These are phyloP conservation scores for Trichoderma orchidacearum DNA, from an alignment of 495 filamentous ascomycete species.

Conservation along the genomic window DNA sequence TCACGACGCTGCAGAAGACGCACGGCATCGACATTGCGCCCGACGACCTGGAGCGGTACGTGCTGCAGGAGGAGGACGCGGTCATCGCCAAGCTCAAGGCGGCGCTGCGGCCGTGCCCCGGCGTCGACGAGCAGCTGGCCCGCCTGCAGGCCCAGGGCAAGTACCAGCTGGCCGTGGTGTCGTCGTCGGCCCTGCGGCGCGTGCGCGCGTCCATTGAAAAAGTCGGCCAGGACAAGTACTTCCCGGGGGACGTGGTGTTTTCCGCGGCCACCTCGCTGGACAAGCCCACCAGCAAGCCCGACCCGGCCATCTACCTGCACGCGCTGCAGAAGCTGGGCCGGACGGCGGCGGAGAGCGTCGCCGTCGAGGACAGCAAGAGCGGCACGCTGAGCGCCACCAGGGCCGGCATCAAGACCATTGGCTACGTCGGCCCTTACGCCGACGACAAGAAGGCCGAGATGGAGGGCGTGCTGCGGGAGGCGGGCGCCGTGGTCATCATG, in stretches of 20 bases:
- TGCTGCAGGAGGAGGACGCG: slow-evolving; percentile 64
- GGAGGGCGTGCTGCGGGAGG: slow-evolving; percentile 50
- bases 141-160: slow-evolving; percentile 45
- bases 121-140: slow-evolving; percentile 54
- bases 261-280: slow-evolving; percentile 68
- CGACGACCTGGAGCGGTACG: slow-evolving; percentile 63
- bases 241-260: slow-evolving; percentile 61
- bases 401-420: slow-evolving; percentile 73
- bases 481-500: slow-evolving; percentile 69
- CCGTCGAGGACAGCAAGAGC: slow-evolving; percentile 83
- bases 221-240: slow-evolving; percentile 67
- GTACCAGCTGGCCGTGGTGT: slow-evolving; percentile 75
- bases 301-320: slow-evolving; percentile 83
- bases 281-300: slow-evolving; percentile 77
- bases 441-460: slow-evolving; percentile 60
- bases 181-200: slow-evolving; percentile 62
- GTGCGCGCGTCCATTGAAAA: slow-evolving; percentile 73
- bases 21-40: slow-evolving; percentile 53
- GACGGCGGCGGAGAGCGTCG: slow-evolving; percentile 61
- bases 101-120: slow-evolving; percentile 51
- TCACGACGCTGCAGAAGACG: slow-evolving; percentile 55
- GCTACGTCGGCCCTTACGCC: slow-evolving; percentile 75
- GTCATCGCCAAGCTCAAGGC: slow-evolving; percentile 78
- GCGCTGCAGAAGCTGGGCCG: slow-evolving; percentile 65
- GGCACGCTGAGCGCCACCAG: slow-evolving; percentile 69